Conservation (phyloP, 2,329 filamentous ascomycete species). For the Cryphonectria parasitica region DNA sequence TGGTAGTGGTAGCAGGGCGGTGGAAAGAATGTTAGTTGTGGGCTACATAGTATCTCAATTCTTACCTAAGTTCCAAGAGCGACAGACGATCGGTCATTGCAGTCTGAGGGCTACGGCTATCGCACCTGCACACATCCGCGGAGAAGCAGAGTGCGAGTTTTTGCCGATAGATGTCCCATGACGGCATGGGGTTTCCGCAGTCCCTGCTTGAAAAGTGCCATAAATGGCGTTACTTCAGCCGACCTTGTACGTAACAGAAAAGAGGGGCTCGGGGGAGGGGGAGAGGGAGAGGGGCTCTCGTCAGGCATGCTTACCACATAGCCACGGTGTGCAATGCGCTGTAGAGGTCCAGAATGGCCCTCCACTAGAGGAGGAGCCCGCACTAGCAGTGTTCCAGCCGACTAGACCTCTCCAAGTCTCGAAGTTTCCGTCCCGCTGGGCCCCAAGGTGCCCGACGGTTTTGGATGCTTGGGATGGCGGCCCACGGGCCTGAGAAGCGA, state of each 20-base stretch:
- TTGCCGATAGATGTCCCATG: conserved; percentile 23
- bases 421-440: neutral
- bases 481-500: neutral
- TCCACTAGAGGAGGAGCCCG: neutral
- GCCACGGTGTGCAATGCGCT: neutral
- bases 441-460: neutral
- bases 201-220: conserved; percentile 7
- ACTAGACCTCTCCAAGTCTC: neutral
- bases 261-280: no score
- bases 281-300: neutral
- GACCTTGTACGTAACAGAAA: conserved; percentile 29
- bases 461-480: neutral
- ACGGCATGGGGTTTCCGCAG: conserved; percentile 16
- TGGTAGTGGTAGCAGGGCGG: neutral
- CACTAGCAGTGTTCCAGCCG: neutral
- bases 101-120: neutral
- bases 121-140: conserved; percentile 19
- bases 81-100: neutral
- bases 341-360: conserved; percentile 5
- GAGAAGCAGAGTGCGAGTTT: conserved; percentile 16
- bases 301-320: neutral
- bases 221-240: conserved; percentile 14
- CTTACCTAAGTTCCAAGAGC: neutral
- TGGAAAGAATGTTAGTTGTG: no score
- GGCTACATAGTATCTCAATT: neutral